Conservation (phyloP, 139 green algal species). For the Tetraselmis chui region DNA sequence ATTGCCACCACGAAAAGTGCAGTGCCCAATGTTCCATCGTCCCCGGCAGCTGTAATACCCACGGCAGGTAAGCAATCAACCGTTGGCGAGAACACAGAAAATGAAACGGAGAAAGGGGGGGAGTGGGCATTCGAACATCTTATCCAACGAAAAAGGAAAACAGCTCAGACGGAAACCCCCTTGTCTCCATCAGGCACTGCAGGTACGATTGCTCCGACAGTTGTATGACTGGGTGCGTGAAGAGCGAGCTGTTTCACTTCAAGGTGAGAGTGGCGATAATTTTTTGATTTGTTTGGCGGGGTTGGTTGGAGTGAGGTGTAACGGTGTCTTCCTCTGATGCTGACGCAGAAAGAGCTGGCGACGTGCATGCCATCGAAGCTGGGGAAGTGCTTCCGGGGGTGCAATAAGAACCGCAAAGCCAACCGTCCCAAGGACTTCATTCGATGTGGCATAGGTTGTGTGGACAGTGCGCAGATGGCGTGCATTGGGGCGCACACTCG, state of each 20-base stretch:
- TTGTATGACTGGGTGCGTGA: background rate
- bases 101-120: too few species aligned
- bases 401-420: background rate
- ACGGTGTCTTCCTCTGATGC: too few species aligned
- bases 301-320: too few species aligned
- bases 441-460: background rate
- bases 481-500: background rate
- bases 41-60: background rate
- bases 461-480: background rate
- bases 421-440: background rate
- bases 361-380: background rate
- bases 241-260: background rate
- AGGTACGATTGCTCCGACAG: background rate
- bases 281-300: too few species aligned
- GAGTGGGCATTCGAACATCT: too few species aligned
- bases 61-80: background rate
- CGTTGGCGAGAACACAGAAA: too few species aligned
- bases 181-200: background rate
- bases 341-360: background rate
- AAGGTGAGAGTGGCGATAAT: too few species aligned
- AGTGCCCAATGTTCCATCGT: background rate
- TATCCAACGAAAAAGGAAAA: too few species aligned
- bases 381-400: background rate
- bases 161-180: too few species aligned
- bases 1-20: background rate